These are phyloP conservation scores for Phylloporus rhodoxanthus DNA, from an alignment of 768 basidiomycete genomes.

Conservation along the genomic window DNA sequence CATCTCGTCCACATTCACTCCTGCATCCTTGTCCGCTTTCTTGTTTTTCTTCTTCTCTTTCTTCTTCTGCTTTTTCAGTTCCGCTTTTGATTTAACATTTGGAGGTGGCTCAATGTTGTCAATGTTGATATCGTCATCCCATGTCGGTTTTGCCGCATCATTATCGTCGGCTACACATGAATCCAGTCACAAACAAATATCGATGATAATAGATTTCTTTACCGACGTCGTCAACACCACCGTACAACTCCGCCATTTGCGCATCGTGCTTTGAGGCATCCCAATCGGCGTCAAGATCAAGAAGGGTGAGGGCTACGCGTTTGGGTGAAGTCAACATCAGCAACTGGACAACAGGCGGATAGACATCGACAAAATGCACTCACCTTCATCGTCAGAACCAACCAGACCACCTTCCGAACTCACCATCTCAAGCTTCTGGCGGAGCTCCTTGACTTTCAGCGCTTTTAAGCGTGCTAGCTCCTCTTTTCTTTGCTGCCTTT, in stretches of 20 bases:
- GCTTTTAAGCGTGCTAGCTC: constrained; percentile 76
- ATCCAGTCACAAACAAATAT: background rate
- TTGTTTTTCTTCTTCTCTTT: constrained; percentile 41
- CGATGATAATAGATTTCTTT: constrained; percentile 2
- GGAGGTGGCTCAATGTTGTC: constrained; percentile 48
- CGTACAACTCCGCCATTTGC: constrained; percentile 76
- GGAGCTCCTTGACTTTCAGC: constrained; percentile 81
- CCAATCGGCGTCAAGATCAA: constrained; percentile 92
- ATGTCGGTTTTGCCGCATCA: constrained; percentile 67
- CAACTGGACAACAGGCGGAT: background rate
- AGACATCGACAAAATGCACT: background rate
- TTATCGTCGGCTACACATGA: constrained; percentile 24
- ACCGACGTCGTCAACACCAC: constrained; percentile 40
- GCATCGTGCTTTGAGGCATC: constrained; percentile 79
- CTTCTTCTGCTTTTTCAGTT: constrained; percentile 38
- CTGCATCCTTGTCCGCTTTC: constrained; percentile 40
- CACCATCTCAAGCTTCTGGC: constrained; percentile 67
- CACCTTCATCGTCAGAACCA: constrained; percentile 25
- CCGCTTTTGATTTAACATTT: constrained; percentile 27
- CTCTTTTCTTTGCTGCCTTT: constrained; percentile 42
- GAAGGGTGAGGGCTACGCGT: constrained; percentile 49
- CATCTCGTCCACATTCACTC: constrained; percentile 43
- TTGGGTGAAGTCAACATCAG: background rate
- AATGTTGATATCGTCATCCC: constrained; percentile 89
- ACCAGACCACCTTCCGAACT: constrained; percentile 61